A percentile compares a stretch with the other conserved stretches of the same genome.
These are phyloP conservation scores for Pleurotus ostreatus DNA, from an alignment of 768 basidiomycete genomes.

Conservation along the genomic window DNA sequence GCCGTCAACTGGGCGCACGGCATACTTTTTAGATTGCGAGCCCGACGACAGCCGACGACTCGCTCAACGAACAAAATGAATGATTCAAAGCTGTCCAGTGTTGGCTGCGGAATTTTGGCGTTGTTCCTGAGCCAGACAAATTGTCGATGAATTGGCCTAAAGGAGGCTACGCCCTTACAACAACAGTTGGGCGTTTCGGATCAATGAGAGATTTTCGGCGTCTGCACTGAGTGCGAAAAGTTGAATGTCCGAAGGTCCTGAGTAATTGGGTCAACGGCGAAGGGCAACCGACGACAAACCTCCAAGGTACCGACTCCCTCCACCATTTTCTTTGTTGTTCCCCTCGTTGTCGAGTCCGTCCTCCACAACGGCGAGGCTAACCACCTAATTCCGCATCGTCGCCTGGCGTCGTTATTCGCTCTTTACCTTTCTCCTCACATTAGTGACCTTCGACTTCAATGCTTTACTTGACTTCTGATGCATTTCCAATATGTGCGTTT, in stretches of 20 bases:
- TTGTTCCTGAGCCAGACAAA: too few species aligned
- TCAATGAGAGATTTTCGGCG: neutral
- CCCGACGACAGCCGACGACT: too few species aligned
- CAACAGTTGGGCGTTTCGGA: neutral
- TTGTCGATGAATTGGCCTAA: too few species aligned
- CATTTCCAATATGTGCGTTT: constrained; percentile 84
- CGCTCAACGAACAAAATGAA: too few species aligned
- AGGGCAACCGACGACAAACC: constrained; percentile 5
- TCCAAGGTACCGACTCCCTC: constrained; percentile 3
- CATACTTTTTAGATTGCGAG: too few species aligned
- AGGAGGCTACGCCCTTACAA: too few species aligned
- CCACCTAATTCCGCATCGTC: constrained; percentile 8
- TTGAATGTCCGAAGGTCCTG: neutral
- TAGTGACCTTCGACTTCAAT: constrained; percentile 32
- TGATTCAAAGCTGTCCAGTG: too few species aligned
- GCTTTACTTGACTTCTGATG: constrained; percentile 89
- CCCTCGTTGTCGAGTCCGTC: constrained; percentile 7
- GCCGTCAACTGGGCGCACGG: too few species aligned
- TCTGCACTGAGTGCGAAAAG: neutral
- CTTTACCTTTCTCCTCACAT: constrained; percentile 26
- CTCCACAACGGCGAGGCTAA: constrained; percentile 8
- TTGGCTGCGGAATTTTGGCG: neutral
- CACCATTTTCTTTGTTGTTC: constrained; percentile 8
- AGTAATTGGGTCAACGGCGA: neutral
- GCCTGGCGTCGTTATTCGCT: constrained; percentile 35